Evolutionary conservation across 2,329 filamentous ascomycete species (phyloP), one percentile per base, ranked within the genome.

Genomic region (Penicillium expansum): DNA sequence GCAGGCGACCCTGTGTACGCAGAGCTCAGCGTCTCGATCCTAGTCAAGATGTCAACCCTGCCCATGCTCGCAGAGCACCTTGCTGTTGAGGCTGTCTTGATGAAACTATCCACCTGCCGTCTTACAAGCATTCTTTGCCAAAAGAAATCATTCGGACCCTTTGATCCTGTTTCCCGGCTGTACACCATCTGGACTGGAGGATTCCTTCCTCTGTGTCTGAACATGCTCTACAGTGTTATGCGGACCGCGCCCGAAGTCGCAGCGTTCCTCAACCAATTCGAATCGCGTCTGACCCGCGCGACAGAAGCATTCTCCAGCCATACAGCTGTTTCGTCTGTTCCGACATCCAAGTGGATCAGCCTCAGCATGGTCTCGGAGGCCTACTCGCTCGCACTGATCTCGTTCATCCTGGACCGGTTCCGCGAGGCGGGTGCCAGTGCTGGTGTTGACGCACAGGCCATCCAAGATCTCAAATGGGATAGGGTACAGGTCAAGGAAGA

Each of bases 161-260:
- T 95, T 61, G 89, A 94, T 43, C 83, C 90, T 6, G 84, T 84
- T 14, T 80, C 85, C 4, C 86, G 93, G 27, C 86, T 96, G 69
- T 96, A 96, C 77, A 83, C 84, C 51, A 92, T 97, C 67, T 99
- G 94, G 94, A 86, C 86, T 20, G 89, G 90, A 63, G 94, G 91
- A 1, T 83, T 97, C 56, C 80, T 99, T 4, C 94, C 94, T 0
- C 79, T 99, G 18, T 88, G 93, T 58, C 82, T 99, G 43, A 97
- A 97, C 72, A 81, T 99, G 29, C 83, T 99, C 20, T 86, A 88
- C 57, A 86, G 90, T 11, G 85, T 99, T 18, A 91, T 92, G 11
- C 83, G 86, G 1, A 89, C 90, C 1, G 92, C 92, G 0, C 85
- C 88, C 0, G 94, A 99, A 73, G 85, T 97, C 6, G 85, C 89